These are phyloP conservation scores for Voacanga thouarsii DNA, from an alignment of 257 asterid genomes.

Conservation along the genomic window DNA sequence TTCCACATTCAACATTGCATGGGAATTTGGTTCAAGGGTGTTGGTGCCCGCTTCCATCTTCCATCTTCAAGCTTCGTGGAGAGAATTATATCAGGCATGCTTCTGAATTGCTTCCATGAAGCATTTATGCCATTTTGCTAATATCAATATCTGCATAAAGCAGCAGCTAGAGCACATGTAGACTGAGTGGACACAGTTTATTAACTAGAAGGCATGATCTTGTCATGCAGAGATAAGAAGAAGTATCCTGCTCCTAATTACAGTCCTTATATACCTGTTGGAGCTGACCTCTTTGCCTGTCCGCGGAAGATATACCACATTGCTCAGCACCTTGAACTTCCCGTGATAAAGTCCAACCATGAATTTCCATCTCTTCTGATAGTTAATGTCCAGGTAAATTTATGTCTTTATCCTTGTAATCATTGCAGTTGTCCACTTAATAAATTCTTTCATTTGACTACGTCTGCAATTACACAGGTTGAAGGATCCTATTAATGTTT, in stretches of 20 bases:
- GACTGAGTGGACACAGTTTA: not conserved
- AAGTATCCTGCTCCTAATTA: slow-evolving; percentile 62
- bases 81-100: slow-evolving; percentile 70
- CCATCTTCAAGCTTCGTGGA: slow-evolving; percentile 73
- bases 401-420: not conserved
- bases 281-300: slow-evolving; percentile 70
- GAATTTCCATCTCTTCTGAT: slow-evolving; percentile 68
- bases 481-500: not conserved
- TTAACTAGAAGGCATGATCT: not conserved
- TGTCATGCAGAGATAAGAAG: slow-evolving; percentile 66
- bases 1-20: slow-evolving; percentile 38
- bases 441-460: not conserved
- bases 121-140: not conserved
- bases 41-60: slow-evolving; percentile 66
- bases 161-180: not conserved
- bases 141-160: not conserved
- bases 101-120: not conserved
- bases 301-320: slow-evolving; percentile 69
- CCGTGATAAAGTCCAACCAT: slow-evolving; percentile 34
- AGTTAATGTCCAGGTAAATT: slow-evolving; percentile 69
- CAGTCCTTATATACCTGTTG: slow-evolving; percentile 69
- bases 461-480: not conserved
- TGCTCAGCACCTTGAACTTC: slow-evolving; percentile 75
- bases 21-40: slow-evolving; percentile 48
- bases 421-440: not conserved